Evolutionary conservation across 78 protist genomes (phyloP).

Genomic region (Bodo saltans): DNA sequence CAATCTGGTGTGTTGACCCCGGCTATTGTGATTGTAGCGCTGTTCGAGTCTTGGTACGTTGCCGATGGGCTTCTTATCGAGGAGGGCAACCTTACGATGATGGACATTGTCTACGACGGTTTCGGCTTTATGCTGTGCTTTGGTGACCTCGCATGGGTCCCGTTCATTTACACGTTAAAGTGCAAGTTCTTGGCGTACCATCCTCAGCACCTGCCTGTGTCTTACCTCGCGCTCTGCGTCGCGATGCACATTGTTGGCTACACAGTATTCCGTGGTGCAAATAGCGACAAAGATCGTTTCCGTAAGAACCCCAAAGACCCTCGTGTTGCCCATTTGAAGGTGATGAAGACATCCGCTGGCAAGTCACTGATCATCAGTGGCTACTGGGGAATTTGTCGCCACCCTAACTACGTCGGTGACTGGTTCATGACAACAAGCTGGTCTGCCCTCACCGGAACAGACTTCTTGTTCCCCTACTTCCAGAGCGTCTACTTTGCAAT

Average conservation of each 20-base stretch:
- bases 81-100: constrained; percentile 62
- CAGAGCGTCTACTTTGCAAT: constrained; percentile 73
- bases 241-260: constrained; percentile 41
- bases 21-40: constrained; percentile 39
- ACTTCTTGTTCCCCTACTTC: constrained; percentile 60
- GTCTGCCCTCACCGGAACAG: constrained; percentile 57
- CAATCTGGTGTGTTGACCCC: constrained; percentile 42
- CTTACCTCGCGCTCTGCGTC: neutral
- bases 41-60: constrained; percentile 61
- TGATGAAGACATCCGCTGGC: constrained; percentile 18
- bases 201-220: neutral
- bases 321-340: neutral
- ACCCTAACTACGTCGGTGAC: constrained; percentile 88
- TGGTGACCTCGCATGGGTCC: constrained; percentile 79
- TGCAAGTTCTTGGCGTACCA: constrained; percentile 41
- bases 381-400: constrained; percentile 90
- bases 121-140: constrained; percentile 84
- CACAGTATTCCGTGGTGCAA: constrained; percentile 73
- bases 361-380: constrained; percentile 66
- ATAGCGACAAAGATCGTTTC: constrained; percentile 78
- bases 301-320: constrained; percentile 62
- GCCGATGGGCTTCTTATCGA: constrained; percentile 66
- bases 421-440: constrained; percentile 58
- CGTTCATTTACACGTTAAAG: constrained; percentile 70
- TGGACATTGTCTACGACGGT: constrained; percentile 83